Base-by-base conservation (phyloP, 495 filamentous ascomycete genomes). In the Amniculicola lignicola region DNA sequence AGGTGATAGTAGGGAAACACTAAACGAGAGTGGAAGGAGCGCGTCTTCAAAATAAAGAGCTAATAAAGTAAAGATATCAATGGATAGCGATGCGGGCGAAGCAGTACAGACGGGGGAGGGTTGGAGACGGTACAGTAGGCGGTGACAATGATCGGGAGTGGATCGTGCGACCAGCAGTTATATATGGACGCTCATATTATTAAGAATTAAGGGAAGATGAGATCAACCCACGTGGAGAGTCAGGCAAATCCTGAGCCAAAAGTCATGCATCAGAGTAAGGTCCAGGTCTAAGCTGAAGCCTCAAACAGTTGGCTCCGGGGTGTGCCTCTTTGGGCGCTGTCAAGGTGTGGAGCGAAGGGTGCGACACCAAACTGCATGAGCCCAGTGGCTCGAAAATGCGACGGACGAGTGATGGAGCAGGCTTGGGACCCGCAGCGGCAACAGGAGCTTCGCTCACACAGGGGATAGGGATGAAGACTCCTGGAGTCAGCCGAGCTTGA, bases 171-270 rank as follows among this genome's bases (percentile, higher is more conserved):
- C 12, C 6, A 12, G 19, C 22, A 27, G 18, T 22, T 53, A 54
- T 60, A 60, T 49, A 41, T 25, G 7, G 27, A 44, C 7, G 19
- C 42, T n/a, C 35, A 58, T 65, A 58, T 58, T 51, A 43, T 58
- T 44, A 56, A 57, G 57, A 39, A 61, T 51, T 4, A 21, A 52
- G 46, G n/a, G 57, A 49, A 53, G 42, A 44, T 42, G 37, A 61
- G 52, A 58, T 43, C 57, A 61, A 61, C 57, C 62, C 62, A 65
- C 62, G 62, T 65, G 62, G 62, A 54, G 54, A 49, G 49, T 27
- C 49, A 46, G 57, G 53, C 28, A 53, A 49, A 61, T 58, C 48
- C 54, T 38, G 24, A 57, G 29, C 52, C 35, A 41, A 24, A 65
- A 57, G 48, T 57, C 49, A 53, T 65, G 57, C 62, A 57, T 33